Conservation (phyloP, 495 filamentous ascomycete species). For the Corynascus novoguineensis region DNA sequence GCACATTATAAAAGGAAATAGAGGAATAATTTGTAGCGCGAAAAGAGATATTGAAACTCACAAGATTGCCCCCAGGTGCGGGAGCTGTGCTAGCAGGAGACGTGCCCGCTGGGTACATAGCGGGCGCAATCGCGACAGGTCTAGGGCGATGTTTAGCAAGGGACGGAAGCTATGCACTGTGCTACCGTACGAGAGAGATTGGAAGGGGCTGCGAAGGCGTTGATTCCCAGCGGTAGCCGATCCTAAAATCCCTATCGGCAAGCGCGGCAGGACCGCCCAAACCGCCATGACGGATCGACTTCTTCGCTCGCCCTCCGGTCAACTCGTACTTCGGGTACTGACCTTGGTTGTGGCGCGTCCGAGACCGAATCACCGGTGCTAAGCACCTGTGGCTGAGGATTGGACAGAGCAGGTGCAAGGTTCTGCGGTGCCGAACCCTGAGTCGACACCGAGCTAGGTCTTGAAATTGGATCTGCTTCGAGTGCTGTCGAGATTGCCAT, state of each 20-base stretch:
- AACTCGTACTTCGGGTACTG: constrained; percentile 20
- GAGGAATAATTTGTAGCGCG: no score
- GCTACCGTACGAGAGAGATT: not conserved
- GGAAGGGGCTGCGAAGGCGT: not conserved
- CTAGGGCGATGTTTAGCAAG: constrained; percentile 16
- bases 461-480: constrained; percentile 46
- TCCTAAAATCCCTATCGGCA: not conserved
- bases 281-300: not conserved
- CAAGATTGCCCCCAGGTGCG: constrained; percentile 60
- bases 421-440: constrained; percentile 31
- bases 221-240: no score
- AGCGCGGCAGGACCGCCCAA: not conserved
- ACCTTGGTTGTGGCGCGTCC: constrained; percentile 62
- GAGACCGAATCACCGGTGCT: constrained; percentile 57
- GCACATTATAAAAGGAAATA: not conserved
- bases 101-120: constrained; percentile 50
- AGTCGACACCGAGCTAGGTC: constrained; percentile 46
- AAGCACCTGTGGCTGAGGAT: constrained; percentile 56
- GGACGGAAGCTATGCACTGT: not conserved
- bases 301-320: not conserved
- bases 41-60: constrained; percentile 40
- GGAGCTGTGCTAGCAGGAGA: constrained; percentile 64
- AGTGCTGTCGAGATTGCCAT: constrained; percentile 32
- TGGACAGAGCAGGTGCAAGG: constrained; percentile 48
- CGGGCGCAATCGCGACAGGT: constrained; percentile 28